Conservation (phyloP, 495 filamentous ascomycete genomes). For the Bombardia bombarda region DNA sequence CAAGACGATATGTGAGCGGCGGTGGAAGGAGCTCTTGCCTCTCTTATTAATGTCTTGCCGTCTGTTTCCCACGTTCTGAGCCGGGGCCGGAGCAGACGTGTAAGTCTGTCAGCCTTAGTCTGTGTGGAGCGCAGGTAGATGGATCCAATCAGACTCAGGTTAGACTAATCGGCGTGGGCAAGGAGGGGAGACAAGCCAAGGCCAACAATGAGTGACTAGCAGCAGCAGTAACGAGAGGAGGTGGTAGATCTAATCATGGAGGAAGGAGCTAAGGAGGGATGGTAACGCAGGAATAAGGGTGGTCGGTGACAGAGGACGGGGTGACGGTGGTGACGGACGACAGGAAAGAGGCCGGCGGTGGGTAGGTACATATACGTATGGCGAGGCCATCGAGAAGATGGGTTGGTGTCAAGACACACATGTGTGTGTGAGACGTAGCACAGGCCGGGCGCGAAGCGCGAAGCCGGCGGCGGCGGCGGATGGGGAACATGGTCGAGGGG, state of each 20-base stretch:
- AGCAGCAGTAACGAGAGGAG: not conserved
- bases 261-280: not conserved
- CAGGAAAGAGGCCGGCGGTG: slow-evolving; percentile 1
- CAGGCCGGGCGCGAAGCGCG: not conserved
- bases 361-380: not conserved
- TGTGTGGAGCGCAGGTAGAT: slow-evolving; percentile 6
- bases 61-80: slow-evolving; percentile 2
- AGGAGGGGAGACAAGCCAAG: not conserved
- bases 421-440: not conserved
- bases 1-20: slow-evolving; percentile 6
- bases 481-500: not conserved
- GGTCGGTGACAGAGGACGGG: not conserved
- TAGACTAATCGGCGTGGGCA: not conserved
- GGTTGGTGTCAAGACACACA: too few species aligned
- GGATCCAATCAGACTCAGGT: slow-evolving; percentile 8
- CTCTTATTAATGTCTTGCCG: slow-evolving; percentile 5
- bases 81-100: slow-evolving; percentile 4
- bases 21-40: too few species aligned
- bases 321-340: not conserved
- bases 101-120: not conserved
- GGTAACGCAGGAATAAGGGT: slow-evolving; percentile 3
- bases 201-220: not conserved
- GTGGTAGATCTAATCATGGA: not conserved
- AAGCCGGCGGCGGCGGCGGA: too few species aligned
- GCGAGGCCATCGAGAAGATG: slow-evolving; percentile 7